A percentile compares a stretch with the other conserved stretches of the same genome.
phyloP scores from a whole-genome alignment of 78 protist genomes.

The Pelomyxa schiedti region DNA sequence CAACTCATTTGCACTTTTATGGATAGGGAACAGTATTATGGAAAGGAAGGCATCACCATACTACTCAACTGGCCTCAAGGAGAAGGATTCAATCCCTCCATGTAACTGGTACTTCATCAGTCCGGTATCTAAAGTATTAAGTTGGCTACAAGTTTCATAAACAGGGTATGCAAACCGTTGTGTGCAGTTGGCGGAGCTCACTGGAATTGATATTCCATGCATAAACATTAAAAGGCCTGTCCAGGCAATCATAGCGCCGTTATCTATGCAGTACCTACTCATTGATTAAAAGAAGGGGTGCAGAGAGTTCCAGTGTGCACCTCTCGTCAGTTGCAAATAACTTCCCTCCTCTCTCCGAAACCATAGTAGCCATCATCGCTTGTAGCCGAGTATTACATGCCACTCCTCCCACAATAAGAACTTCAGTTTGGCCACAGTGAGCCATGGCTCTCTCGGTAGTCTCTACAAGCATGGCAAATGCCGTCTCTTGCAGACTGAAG shows the following conservation, averaged over 20 bases:
- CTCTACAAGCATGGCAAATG: constrained; percentile 97
- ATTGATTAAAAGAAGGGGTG: too few species aligned
- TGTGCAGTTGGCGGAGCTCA: constrained; percentile 63
- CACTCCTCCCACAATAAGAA: constrained; percentile 98
- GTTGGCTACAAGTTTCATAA: too few species aligned
- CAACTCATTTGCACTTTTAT: too few species aligned
- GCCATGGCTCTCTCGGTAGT: constrained; percentile 98
- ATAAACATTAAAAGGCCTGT: constrained; percentile 66
- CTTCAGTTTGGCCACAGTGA: constrained; percentile 74
- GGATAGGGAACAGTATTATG: too few species aligned
- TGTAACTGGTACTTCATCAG: too few species aligned
- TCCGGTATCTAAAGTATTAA: too few species aligned
- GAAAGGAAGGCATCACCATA: too few species aligned
- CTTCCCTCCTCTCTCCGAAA: constrained; percentile 77
- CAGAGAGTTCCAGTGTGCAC: too few species aligned
- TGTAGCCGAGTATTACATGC: constrained; percentile 68
- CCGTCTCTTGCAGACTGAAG: constrained; percentile 83
- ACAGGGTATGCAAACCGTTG: too few species aligned
- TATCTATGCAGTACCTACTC: constrained; percentile 98
- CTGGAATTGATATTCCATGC: constrained; percentile 39
- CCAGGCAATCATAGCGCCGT: constrained; percentile 98
- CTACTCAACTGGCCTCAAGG: too few species aligned
- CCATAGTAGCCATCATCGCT: constrained; percentile 92
- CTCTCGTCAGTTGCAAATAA: constrained; percentile 83
- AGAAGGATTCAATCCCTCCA: too few species aligned